Evolutionary conservation across 2,329 filamentous ascomycete genomes (phyloP), one percentile per base, ranked within the genome.

Genomic region (Coleophoma crateriformis): DNA sequence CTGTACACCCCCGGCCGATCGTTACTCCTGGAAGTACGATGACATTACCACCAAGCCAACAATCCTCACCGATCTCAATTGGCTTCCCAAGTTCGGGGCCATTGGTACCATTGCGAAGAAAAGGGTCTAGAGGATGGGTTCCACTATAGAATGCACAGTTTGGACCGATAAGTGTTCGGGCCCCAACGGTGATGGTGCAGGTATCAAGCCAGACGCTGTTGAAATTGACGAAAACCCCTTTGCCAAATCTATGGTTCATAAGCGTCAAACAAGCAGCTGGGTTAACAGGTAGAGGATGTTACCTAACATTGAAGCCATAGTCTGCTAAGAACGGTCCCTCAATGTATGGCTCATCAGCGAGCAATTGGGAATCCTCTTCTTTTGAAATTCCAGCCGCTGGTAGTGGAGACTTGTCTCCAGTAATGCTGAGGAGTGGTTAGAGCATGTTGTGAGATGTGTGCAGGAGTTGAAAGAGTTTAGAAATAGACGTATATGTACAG

Each of bases 131-230:
- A 2, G 90, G 89, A 67, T 96, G 90, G 0, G 78, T 84, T 2
- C 80, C 90, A 37, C 81, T 80, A 65, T 81, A 95, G 58, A 96
- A 79, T 35, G 75, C 82, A 39, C 90, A 87, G 62, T 89, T 88
- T 2, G 90, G 88, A 0, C 88, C 90, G 39, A 94, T 72, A 22
- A 96, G 70, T 1, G 88, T 92, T 47, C 90, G 81, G 4, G 83
- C 78, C 1, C 90, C 90, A 45, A 96, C 81, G 1, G 76, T 82
- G 49, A 95, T 86, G 27, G 74, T 68, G 64, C 84, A 87, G 1
- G 87, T 91, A 64, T 95, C 90, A 32, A 95, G 71, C 63, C 90
- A 87, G 6, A 82, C 84, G 58, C 80, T 84, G 67, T 89, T 84
- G 64, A 77, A 83, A 68, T 87, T 95, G 64, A 95, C 76, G 61